Evolutionary conservation across 768 basidiomycete genomes (phyloP), one percentile per base, ranked within the genome.

Genomic region (Mrakia hoshinonis): DNA sequence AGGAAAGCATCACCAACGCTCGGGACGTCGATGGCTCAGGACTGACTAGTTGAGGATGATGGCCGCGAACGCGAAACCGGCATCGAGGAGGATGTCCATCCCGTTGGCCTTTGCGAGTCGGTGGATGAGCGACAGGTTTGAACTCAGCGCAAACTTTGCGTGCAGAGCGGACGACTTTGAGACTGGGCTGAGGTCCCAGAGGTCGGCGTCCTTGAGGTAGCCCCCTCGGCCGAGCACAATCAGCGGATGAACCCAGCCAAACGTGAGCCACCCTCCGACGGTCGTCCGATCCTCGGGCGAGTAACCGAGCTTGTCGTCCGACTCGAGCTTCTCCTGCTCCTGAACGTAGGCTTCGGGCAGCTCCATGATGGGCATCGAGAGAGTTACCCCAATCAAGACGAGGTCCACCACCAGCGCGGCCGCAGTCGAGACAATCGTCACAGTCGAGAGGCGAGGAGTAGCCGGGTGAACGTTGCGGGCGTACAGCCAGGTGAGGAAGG

Each of bases 181-280:
- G 6, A 49, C 64, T 5, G 69, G 69, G 26, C 39, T 47, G 38
- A 70, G 62, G 18, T 26, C 29, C 49, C 64, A 70, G n/a, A 70
- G 43, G 24, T 70, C 69, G 9, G n/a, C 7, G 26, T 70, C 69
- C 29, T 70, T 31, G n/a, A 70, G 52, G 63, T 64, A 70, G 49
- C 69, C 69, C 11, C 46, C n/a, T 46, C 18, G 47, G 31, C 62
- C 70, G 22, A 24, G 29, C 22, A 4, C 65, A 52, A 72, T 67
- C n/a, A 72, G 48, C 4, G 70, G 70, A 38, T 67, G 34, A 22
- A 72, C 52, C 70, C 70, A 72, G 26, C 26, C 6, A 26, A 72
- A 72, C 18, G 70, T 67, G 29, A 72, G 10, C 70, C 70, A 72
- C 34, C 34, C 49, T 11, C 48, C 65, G 22, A 72, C 39, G 11